Percentiles rank a stretch among this genome's conserved stretches.
Conservation (phyloP, 2,329 filamentous ascomycete species). For the Cladosporium halotolerans region DNA sequence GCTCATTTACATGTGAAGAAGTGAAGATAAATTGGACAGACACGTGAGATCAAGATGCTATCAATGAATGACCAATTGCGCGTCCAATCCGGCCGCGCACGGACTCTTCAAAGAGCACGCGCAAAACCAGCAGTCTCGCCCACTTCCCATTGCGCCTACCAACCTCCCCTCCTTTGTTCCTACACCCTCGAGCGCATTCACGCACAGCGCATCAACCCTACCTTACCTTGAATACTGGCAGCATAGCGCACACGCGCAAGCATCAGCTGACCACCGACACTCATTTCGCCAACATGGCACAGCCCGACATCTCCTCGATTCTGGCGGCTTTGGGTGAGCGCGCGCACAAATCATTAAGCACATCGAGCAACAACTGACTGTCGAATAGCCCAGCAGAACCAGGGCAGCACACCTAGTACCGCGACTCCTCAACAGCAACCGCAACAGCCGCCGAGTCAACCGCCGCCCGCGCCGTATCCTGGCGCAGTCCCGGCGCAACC, state of each 20-base stretch:
- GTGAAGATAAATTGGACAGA: too few species aligned
- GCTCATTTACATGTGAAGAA: too few species aligned
- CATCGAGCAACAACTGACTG: constrained; percentile 6
- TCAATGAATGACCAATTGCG: too few species aligned
- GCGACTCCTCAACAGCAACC: constrained; percentile 21
- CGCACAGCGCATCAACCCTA: not conserved
- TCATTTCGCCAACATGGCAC: constrained; percentile 34
- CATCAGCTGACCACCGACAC: not conserved
- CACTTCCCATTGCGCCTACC: not conserved
- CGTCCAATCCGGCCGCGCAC: too few species aligned
- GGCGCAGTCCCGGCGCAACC: constrained; percentile 24
- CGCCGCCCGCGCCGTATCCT: constrained; percentile 30
- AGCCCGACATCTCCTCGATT: constrained; percentile 46
- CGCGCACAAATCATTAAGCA: not conserved
- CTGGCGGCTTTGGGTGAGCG: constrained; percentile 45
- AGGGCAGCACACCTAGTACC: constrained; percentile 15
- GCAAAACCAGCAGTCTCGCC: not conserved
- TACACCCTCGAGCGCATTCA: not conserved
- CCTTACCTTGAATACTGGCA: not conserved
- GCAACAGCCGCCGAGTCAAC: constrained; percentile 42
- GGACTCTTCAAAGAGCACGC: not conserved
- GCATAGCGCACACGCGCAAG: not conserved
- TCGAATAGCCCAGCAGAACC: constrained; percentile 41
- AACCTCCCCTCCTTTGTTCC: not conserved
- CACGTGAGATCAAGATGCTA: too few species aligned